Conservation (phyloP, 345 rosid species). For the Eutrema japonicum region DNA sequence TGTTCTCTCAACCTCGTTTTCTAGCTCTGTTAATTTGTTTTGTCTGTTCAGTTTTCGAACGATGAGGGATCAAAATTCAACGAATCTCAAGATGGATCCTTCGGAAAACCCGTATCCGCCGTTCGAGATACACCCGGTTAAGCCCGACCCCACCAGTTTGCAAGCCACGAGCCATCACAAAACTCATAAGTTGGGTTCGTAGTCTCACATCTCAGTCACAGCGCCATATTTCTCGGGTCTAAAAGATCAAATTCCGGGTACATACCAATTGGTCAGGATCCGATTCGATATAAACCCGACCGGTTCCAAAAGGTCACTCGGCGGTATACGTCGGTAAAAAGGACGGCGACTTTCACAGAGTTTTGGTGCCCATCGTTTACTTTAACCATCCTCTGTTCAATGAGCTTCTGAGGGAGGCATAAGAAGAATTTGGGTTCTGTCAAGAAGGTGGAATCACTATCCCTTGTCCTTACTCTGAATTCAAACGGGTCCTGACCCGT, state of each 20-base stretch:
- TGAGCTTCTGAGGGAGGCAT: slow-evolving; percentile 77
- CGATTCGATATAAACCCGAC: slow-evolving; percentile 36
- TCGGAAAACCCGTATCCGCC: slow-evolving; percentile 29
- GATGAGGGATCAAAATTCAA: slow-evolving; percentile 60
- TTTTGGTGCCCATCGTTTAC: slow-evolving; percentile 85
- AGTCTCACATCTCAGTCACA: slow-evolving; percentile 47
- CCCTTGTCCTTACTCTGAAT: slow-evolving; percentile 83
- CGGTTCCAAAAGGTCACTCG: slow-evolving; percentile 80
- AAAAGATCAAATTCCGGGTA: slow-evolving; percentile 52
- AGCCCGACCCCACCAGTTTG: slow-evolving; percentile 22
- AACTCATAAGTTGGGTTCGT: slow-evolving; percentile 69
- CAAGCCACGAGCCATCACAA: slow-evolving; percentile 50
- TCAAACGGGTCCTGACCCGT: slow-evolving; percentile 75
- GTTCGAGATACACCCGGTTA: slow-evolving; percentile 37
- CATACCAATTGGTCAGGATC: slow-evolving; percentile 45
- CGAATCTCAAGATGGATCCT: slow-evolving; percentile 62
- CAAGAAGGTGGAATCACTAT: slow-evolving; percentile 91
- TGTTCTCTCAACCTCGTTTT: too few species aligned
- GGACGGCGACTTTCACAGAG: slow-evolving; percentile 77
- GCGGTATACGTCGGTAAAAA: slow-evolving; percentile 83
- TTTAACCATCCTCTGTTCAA: slow-evolving; percentile 93
- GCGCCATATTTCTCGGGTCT: slow-evolving; percentile 57
- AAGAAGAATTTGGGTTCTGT: slow-evolving; percentile 79
- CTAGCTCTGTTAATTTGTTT: not conserved
- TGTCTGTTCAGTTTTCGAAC: not conserved